These are phyloP conservation scores for Trametopsis cervina DNA, from an alignment of 768 basidiomycete species.

Conservation along the genomic window DNA sequence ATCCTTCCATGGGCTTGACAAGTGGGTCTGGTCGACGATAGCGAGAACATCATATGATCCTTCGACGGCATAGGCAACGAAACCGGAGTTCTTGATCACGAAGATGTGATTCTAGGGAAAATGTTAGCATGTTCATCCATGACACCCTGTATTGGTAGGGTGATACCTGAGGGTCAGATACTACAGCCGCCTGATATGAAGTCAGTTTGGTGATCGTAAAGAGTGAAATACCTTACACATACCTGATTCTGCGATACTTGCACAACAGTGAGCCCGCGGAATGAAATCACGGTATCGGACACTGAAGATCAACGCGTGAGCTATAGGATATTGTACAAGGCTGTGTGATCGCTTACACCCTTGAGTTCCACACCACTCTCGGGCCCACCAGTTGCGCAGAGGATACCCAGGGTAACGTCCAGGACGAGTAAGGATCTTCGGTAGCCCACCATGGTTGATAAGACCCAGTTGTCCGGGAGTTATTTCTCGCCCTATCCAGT, in stretches of 20 bases:
- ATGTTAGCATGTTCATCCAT: neutral
- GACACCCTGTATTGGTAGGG: neutral
- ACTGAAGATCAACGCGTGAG: slow-evolving; percentile 34
- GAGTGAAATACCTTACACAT: neutral
- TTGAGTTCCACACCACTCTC: slow-evolving; percentile 60
- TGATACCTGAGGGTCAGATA: slow-evolving; percentile 60
- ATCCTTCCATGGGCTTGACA: slow-evolving; percentile 54
- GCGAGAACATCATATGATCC: slow-evolving; percentile 72
- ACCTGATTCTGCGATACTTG: slow-evolving; percentile 83
- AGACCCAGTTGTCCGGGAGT: slow-evolving; percentile 67
- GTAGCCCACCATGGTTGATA: slow-evolving; percentile 77
- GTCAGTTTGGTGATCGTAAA: neutral
- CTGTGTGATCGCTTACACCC: slow-evolving; percentile 43
- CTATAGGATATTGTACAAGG: neutral
- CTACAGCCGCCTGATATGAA: slow-evolving; percentile 46
- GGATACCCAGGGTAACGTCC: slow-evolving; percentile 77
- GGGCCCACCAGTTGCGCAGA: slow-evolving; percentile 80
- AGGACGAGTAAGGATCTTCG: slow-evolving; percentile 66
- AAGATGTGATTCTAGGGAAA: slow-evolving; percentile 59
- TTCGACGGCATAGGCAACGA: slow-evolving; percentile 70
- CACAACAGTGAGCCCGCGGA: slow-evolving; percentile 74
- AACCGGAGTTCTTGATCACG: slow-evolving; percentile 72
- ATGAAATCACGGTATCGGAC: slow-evolving; percentile 77
- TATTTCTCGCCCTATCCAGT: slow-evolving; percentile 68
- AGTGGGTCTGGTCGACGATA: slow-evolving; percentile 80